phyloP scores from a whole-genome alignment of 139 green algal species.

The Coelastrella sp. region DNA sequence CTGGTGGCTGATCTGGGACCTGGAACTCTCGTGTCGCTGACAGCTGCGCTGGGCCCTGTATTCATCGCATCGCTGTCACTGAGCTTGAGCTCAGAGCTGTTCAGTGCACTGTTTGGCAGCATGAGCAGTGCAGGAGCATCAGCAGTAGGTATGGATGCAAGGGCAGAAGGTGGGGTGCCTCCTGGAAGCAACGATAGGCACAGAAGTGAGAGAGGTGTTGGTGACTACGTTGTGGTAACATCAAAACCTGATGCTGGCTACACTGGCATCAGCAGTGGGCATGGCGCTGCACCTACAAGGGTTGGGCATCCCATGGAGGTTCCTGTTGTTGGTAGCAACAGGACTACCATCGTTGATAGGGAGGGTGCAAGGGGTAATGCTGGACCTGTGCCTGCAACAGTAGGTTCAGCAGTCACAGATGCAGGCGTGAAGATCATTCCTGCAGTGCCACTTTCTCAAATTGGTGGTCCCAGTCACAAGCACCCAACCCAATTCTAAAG shows the following conservation, averaged over 20 bases:
- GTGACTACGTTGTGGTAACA: background rate
- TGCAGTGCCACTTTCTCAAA: background rate
- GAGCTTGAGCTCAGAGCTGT: constrained; percentile 29
- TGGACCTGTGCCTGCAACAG: background rate
- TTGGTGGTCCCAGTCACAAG: background rate
- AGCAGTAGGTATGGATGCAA: background rate
- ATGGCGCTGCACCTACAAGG: too few relatives aligned
- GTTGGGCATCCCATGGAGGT: too few relatives aligned
- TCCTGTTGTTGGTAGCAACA: background rate
- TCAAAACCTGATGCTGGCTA: background rate
- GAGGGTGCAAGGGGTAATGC: background rate
- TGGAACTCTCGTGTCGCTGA: background rate
- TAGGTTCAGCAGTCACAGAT: background rate
- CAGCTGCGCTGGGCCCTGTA: constrained; percentile 1
- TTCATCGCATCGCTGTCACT: constrained; percentile 23
- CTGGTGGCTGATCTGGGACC: constrained; percentile 42
- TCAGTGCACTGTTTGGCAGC: constrained; percentile 34
- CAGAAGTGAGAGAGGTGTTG: background rate
- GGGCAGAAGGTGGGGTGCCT: background rate
- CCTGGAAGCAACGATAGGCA: background rate
- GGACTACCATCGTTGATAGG: background rate
- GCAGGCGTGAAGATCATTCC: constrained; percentile 5
- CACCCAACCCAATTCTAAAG: background rate
- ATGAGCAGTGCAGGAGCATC: background rate
- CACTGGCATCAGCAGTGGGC: background rate